Evolutionary conservation across 164 flowering plant genomes (phyloP).

Genomic region (Stephania japonica): DNA sequence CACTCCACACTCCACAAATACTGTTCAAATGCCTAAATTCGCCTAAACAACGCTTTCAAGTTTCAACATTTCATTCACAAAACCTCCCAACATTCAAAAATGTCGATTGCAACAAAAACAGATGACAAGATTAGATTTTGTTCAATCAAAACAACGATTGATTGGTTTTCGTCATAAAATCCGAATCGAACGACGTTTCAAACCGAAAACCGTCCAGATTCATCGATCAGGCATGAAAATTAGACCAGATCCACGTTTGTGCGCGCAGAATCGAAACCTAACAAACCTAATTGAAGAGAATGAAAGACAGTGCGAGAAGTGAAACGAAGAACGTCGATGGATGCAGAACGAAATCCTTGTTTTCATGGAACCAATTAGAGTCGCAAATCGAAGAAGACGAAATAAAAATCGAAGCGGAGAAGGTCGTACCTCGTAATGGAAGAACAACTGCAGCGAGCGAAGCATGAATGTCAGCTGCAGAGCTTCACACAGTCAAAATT

Average conservation of each 20-base stretch:
- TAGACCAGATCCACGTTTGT: not conserved
- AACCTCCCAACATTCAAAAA: not conserved
- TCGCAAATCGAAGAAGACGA: not conserved
- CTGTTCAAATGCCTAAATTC: not conserved
- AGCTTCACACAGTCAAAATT: not conserved
- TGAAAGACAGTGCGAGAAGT: not conserved
- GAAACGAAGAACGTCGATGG: not conserved
- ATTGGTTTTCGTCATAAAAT: not conserved
- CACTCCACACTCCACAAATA: not conserved
- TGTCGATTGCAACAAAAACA: not conserved
- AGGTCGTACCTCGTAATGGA: not conserved
- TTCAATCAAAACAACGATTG: not conserved
- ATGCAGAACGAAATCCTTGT: not conserved
- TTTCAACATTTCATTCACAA: conserved; percentile 1
- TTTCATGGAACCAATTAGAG: no score
- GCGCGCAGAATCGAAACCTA: not conserved
- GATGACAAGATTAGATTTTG: not conserved
- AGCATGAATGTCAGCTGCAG: not conserved
- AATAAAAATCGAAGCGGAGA: conserved; percentile 3
- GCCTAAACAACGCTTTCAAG: not conserved
- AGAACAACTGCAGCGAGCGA: not conserved
- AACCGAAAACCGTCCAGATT: not conserved
- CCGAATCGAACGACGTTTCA: not conserved
- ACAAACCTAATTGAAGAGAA: not conserved
- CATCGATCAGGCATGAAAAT: not conserved